Conservation (phyloP, 1,139 yeast genomes). For the Saccharomycopsis hybrid region DNA sequence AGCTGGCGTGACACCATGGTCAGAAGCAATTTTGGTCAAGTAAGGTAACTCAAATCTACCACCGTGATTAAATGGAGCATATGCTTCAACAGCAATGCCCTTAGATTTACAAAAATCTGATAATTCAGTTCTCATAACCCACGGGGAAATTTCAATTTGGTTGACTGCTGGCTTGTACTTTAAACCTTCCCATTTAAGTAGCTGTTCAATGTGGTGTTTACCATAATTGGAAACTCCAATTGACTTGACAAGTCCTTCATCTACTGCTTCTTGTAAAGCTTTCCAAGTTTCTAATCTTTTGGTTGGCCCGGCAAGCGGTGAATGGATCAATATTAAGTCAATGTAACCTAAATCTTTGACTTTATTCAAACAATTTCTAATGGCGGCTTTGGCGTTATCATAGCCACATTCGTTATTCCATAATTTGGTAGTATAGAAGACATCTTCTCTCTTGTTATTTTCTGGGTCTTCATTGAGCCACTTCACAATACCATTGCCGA, state of each 20-base stretch:
- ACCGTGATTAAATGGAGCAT: constrained; percentile 66
- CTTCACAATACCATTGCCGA: constrained; percentile 36
- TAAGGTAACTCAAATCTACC: constrained; percentile 43
- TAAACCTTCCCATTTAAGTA: constrained; percentile 46
- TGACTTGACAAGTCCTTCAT: constrained; percentile 44
- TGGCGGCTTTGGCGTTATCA: constrained; percentile 34
- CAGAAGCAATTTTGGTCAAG: constrained; percentile 34
- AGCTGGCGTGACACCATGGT: constrained; percentile 33
- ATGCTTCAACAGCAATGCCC: constrained; percentile 58
- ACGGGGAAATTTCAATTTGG: constrained; percentile 69
- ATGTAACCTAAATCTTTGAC: constrained; percentile 32
- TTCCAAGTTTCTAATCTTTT: constrained; percentile 49
- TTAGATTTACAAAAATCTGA: constrained; percentile 46
- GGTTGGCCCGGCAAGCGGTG: constrained; percentile 49
- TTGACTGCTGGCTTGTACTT: constrained; percentile 55
- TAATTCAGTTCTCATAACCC: constrained; percentile 64
- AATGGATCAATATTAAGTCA: constrained; percentile 49
- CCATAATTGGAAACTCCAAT: constrained; percentile 74
- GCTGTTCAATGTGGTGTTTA: constrained; percentile 50
- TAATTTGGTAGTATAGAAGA: constrained; percentile 35
- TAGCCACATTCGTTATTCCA: constrained; percentile 33
- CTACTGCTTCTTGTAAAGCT: constrained; percentile 64
- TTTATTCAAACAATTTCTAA: constrained; percentile 29
- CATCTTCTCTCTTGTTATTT: constrained; percentile 29
- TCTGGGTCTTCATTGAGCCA: constrained; percentile 39